Evolutionary conservation across 1,284 basidiomycete genomes (phyloP), one percentile per base, ranked within the genome.

Genomic region (Mycena citricolor): DNA sequence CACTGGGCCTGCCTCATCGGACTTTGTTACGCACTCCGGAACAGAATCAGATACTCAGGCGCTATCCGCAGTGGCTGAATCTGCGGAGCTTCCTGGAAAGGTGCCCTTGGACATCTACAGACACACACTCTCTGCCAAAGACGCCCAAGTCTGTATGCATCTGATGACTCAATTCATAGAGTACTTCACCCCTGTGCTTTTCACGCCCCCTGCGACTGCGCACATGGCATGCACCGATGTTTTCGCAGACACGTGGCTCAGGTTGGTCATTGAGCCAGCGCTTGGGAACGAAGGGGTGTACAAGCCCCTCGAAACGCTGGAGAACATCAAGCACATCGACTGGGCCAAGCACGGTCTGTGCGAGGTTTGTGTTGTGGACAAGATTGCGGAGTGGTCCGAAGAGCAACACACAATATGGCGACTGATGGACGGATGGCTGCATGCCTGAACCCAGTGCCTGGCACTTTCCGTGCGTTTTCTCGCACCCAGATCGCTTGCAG

Each of bases 151-250:
- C 20, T 78, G 75, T 51, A 61, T 60, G 47, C 55, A 56, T 12
- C 65, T 81, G 26, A 74, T 79, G 70, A 61, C 63, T 5, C 57
- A 59, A 17, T 58, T 86, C 47, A 76, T 87, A 45, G 70, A 69
- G 2, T 71, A 83, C 58, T 86, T 86, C 58, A 83, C 83, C 0
- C 82, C 86, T 1, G 68, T 80, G 32, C 65, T 88, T 2, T 87
- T 87, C 61, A 86, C 86, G 4, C 76, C 82, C 30, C 74, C 81
- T 13, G 72, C 76, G 6, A 80, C 81, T 12, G 64, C 70, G 2
- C 85, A 87, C 57, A 85, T 86, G 82, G 65, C 64, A 3, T 88
- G 86, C 60, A 86, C 83, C 8, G 78, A 85, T 57, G 63, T 78
- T 0, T 71, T 87, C 43, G 85, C 83, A 0, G 79, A 81, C 44